Conservation (phyloP, 495 filamentous ascomycete species). For the Hyphodiscus hymeniophilus region DNA sequence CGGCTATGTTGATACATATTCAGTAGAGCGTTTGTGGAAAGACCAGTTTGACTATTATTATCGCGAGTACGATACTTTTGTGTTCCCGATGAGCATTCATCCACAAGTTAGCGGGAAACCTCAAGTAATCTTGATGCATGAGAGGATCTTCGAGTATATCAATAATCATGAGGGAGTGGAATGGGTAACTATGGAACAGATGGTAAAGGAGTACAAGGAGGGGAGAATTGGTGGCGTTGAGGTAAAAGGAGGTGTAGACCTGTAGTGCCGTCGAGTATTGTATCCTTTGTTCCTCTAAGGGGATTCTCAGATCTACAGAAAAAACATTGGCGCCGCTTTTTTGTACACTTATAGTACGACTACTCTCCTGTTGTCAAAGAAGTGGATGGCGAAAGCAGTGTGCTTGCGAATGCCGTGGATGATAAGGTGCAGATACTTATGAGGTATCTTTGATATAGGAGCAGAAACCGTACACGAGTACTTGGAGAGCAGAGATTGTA, state of each 20-base stretch:
- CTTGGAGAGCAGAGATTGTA: too few species aligned
- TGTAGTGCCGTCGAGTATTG: too few species aligned
- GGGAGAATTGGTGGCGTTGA: neutral
- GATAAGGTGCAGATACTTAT: too few species aligned
- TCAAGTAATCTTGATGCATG: constrained; percentile 48
- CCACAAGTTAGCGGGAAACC: constrained; percentile 47
- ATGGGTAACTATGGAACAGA: constrained; percentile 47
- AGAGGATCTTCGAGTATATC: constrained; percentile 39
- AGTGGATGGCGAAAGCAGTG: too few species aligned
- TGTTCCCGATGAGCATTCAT: constrained; percentile 53
- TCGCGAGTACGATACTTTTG: constrained; percentile 51
- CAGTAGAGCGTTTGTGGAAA: constrained; percentile 48
- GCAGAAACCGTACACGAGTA: too few species aligned
- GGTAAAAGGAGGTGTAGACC: neutral
- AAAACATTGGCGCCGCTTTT: too few species aligned
- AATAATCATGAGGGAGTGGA: constrained; percentile 46
- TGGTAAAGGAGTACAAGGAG: constrained; percentile 46
- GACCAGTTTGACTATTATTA: constrained; percentile 53
- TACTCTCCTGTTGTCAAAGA: too few species aligned
- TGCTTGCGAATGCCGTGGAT: too few species aligned
- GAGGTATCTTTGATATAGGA: too few species aligned
- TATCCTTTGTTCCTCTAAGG: too few species aligned
- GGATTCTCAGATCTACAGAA: too few species aligned
- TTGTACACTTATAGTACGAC: too few species aligned
- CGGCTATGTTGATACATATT: constrained; percentile 47